Evolutionary conservation across 1,284 basidiomycete species (phyloP), one percentile per base, ranked within the genome.

Genomic region (Sporisorium graminicola): DNA sequence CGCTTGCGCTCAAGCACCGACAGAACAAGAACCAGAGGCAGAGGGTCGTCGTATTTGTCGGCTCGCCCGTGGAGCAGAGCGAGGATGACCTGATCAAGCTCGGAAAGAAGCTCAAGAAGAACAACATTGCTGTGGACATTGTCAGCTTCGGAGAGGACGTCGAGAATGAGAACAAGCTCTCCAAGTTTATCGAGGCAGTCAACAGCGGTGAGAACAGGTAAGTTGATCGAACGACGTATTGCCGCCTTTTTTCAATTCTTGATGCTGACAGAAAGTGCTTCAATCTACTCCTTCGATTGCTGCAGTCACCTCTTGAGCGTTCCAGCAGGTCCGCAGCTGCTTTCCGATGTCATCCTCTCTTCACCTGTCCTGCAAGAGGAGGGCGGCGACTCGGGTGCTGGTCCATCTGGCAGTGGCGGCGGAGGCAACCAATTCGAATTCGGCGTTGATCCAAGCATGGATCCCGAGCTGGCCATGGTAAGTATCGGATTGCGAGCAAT

Each of bases 1-100:
- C 69, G 85, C 91, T 99, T 51, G 95, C 97, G 0, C 89, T 99
- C 68, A 99, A 99, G 87, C 96, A 99, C 86, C 89, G 97, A 67
- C 94, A 96, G 87, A 98, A 99, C 89, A 99, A 99, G 90, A 97
- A 95, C 83, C 92, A 97, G 58, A 91, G 95, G 29, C 96, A 99
- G 84, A 91, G 96, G 46, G 93, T 98, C 78, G 91, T 99, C 80
- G 92, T 94, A 49, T 98, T 99, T 81, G 91, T 96, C 63, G 95
- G 91, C 24, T 95, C 94, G 7, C 97, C 97, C 0, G 71, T 85
- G 2, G 44, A 73, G 16, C 76, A 82, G 53, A 57, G 73, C 4
- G 77, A 82, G 24, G 81, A 79, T 5, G 71, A 74, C 16, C 69
- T 85, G 26, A 88, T 93, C 78, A 91, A 91, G 86, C 90, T 99